These are phyloP conservation scores for Fusarium sp. DNA, from an alignment of 2,329 filamentous ascomycete genomes.

Conservation along the genomic window DNA sequence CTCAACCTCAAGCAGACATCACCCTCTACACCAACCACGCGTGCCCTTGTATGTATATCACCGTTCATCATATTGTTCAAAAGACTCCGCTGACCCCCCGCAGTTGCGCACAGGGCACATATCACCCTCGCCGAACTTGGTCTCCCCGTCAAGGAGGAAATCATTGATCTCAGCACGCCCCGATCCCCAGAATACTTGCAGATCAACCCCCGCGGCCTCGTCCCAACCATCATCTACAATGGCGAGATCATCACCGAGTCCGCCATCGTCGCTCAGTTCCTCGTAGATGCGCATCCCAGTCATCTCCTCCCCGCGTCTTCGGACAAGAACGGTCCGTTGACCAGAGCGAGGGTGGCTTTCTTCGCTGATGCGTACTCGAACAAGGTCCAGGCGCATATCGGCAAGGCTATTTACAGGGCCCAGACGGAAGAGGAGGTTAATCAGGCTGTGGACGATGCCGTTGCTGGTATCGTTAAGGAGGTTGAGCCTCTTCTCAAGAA, in stretches of 20 bases:
- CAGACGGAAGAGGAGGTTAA: slow-evolving; percentile 61
- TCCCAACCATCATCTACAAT: slow-evolving; percentile 75
- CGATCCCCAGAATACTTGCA: slow-evolving; percentile 78
- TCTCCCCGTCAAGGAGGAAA: slow-evolving; percentile 74
- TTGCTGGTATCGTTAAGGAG: slow-evolving; percentile 71
- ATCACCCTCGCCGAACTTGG: slow-evolving; percentile 74
- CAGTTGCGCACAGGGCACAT: slow-evolving; percentile 76
- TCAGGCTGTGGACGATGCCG: slow-evolving; percentile 58
- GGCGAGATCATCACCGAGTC: slow-evolving; percentile 78
- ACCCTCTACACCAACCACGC: slow-evolving; percentile 75
- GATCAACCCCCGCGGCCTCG: slow-evolving; percentile 81
- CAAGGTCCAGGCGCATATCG: slow-evolving; percentile 64
- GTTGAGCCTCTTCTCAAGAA: slow-evolving; percentile 74
- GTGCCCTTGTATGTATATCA: slow-evolving; percentile 66
- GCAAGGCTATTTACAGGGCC: slow-evolving; percentile 56
- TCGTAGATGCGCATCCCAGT: slow-evolving; percentile 74
- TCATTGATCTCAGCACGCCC: slow-evolving; percentile 75
- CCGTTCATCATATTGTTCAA: background rate
- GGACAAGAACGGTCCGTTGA: slow-evolving; percentile 64
- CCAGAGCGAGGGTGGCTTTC: slow-evolving; percentile 73
- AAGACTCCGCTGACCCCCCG: slow-evolving; percentile 39
- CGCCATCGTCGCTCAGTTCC: slow-evolving; percentile 76
- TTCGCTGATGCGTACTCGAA: slow-evolving; percentile 74
- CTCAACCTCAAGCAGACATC: slow-evolving; percentile 51
- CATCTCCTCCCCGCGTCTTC: slow-evolving; percentile 69